Base-by-base conservation (phyloP, 2,329 filamentous ascomycete species). In the Nemania serpens region DNA sequence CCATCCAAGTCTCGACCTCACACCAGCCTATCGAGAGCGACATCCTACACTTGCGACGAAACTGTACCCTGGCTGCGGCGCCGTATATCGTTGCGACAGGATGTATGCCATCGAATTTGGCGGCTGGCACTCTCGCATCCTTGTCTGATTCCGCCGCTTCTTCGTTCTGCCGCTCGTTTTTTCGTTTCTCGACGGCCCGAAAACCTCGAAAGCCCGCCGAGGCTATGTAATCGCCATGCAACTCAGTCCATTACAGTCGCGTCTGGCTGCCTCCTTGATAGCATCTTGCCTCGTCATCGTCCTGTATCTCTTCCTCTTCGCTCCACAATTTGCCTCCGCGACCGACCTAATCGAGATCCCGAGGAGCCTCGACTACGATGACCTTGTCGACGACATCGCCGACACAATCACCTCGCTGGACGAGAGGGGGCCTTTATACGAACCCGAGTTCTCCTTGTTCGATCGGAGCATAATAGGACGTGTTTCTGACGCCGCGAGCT, bases 181-280 rank as follows among this genome's bases (percentile, higher is more conserved):
- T 37, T 17, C n/a, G 9, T 18, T 18, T 33, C 53, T 62, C 62
- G 45, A 52, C 66, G 62, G 72, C 73, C 75, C 75, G 71, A 13
- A 12, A 39, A 4, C 36, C 53, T 63, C 62, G 45, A 52, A 66
- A 63, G 72, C 74, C 76, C 75, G 71, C 71, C 70, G 75, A 75
- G 80, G 80, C 76, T 76, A 77, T 77, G 75, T 69, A 67, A 69
- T 64, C 72, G 75, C 70, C 66, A 85, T 85, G 83, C 79, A 88
- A 75, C 82, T 88, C 75, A 88, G 84, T 74, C 86, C 84, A 70
- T 79, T 91, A 68, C 90, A 91, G 79, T 89, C 87, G 77, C 88
- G 89, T 73, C 84, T 91, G 71, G 84, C 84, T 72, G 86, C 88
- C 69, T 90, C 88, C 59, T 73, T 89, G 55, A 79, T 84, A 69